Evolutionary conservation across 495 filamentous ascomycete species (phyloP), one percentile per base, ranked within the genome.

Genomic region (Penicillium paradoxum): DNA sequence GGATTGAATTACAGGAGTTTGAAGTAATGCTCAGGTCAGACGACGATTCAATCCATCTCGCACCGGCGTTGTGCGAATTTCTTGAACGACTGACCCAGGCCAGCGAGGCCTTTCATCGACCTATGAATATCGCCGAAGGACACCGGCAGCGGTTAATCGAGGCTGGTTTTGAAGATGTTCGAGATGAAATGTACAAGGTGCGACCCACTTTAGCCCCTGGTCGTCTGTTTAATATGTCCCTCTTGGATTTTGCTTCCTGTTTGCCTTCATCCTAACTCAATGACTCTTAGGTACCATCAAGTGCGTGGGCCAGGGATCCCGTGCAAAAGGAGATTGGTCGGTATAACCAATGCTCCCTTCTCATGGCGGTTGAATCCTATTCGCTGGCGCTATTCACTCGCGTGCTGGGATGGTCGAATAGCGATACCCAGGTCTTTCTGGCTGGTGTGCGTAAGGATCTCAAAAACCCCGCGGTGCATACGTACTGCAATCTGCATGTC

Each of bases 381-480:
- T 71, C 69, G 18, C 50, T 77, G 39, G 69, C 64, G 1, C 57
- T 77, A 4, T 82, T 82, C 41, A 83, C 79, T 4, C 72, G 73
- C 11, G 75, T 79, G 0, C 66, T 82, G 9, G 77, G 78, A 1
- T 82, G 82, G 78, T 72, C 67, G 0, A 68, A 75, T 24, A 75
- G 79, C n/a, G 73, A 87, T 51, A 73, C 79, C 21, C 74, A 82
- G 56, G 67, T 78, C n/a, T 71, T 85, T 50, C 66, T 82, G 8
- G 72, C 69, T 24, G 68, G 79, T 5, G 73, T 83, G 2, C 72
- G 79, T 17, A 75, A 71, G 30, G 79, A 79, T 34, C 46, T 86
- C 50, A 68, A 73, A 36, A 75, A 83, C 52, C 66, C 68, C 3
- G 66, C 60, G 8, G 67, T 79, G 8, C 80, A 85, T 58, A 66